phyloP scores from a whole-genome alignment of 768 basidiomycete species.

The Dendrothele bispora region DNA sequence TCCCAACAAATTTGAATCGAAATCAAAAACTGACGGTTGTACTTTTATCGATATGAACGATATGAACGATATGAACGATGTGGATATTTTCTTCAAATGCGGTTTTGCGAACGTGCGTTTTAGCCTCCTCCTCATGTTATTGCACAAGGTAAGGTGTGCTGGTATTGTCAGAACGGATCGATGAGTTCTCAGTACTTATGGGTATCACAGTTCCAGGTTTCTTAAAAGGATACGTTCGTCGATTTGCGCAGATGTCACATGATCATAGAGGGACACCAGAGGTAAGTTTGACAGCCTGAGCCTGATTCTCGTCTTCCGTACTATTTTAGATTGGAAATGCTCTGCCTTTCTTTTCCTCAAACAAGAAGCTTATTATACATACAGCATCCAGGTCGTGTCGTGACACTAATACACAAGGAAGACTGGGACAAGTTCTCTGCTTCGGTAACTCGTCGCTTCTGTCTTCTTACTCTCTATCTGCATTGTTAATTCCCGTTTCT shows the following conservation, averaged over 20 bases:
- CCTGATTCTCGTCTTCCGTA: too few relatives aligned
- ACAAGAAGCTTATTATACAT: too few relatives aligned
- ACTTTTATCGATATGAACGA: too few relatives aligned
- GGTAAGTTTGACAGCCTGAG: conserved; percentile 41
- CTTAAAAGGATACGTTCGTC: conserved; percentile 85
- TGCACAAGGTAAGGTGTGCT: conserved; percentile 58
- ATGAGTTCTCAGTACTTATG: background rate
- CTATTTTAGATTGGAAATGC: background rate
- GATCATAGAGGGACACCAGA: conserved; percentile 92
- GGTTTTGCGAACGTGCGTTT: too few relatives aligned
- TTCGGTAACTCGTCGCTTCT: conserved; percentile 42
- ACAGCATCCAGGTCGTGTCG: conserved; percentile 84
- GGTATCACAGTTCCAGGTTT: conserved; percentile 64
- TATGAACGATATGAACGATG: too few relatives aligned
- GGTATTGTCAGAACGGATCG: background rate
- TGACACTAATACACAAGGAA: conserved; percentile 84
- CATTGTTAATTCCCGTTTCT: too few relatives aligned
- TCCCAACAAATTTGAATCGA: too few relatives aligned
- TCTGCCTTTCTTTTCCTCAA: background rate
- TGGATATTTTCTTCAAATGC: too few relatives aligned
- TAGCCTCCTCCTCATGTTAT: conserved; percentile 85
- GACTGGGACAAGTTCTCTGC: conserved; percentile 81
- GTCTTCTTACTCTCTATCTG: too few relatives aligned
- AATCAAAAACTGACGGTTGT: too few relatives aligned
- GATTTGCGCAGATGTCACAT: conserved; percentile 90